Conservation (phyloP, 2,329 filamentous ascomycete genomes). For the Tympanopsis confertula region DNA sequence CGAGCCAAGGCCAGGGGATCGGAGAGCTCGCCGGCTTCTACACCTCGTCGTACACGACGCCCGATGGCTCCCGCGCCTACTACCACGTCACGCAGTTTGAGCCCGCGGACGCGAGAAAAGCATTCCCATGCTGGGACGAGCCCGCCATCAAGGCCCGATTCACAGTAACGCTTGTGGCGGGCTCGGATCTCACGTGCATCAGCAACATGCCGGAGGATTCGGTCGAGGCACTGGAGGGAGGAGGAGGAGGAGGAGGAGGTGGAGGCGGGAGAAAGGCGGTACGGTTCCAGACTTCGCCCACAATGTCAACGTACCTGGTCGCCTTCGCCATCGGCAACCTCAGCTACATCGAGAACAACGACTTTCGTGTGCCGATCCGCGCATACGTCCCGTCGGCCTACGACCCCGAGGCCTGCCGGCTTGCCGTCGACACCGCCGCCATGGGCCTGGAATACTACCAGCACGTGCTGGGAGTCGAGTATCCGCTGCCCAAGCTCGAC, state of each 20-base stretch:
- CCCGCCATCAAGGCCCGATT: constrained; percentile 60
- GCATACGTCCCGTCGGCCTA: constrained; percentile 43
- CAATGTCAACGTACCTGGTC: constrained; percentile 62
- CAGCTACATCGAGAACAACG: constrained; percentile 53
- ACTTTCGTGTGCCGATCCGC: constrained; percentile 56
- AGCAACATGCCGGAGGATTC: constrained; percentile 46
- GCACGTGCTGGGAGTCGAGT: constrained; percentile 54
- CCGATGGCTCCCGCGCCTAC: no score
- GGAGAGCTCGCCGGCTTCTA: no score
- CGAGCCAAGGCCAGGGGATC: no score
- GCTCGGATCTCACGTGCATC: constrained; percentile 54
- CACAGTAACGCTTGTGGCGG: constrained; percentile 54
- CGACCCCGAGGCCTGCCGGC: constrained; percentile 52
- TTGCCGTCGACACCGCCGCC: constrained; percentile 56
- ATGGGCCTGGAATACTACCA: constrained; percentile 59
- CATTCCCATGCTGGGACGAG: constrained; percentile 66
- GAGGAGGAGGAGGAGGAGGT: no score
- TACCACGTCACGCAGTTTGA: constrained; percentile 69
- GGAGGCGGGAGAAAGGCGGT: constrained; percentile 50
- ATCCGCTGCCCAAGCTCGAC: constrained; percentile 65
- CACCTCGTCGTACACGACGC: no score
- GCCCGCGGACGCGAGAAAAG: constrained; percentile 52
- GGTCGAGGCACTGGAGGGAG: not conserved
- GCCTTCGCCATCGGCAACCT: constrained; percentile 62
- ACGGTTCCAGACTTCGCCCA: constrained; percentile 55